Percentiles rank a stretch among this genome's conserved stretches.
phyloP scores from a whole-genome alignment of 2,329 filamentous ascomycete genomes.

The Monosporascus ibericus region DNA sequence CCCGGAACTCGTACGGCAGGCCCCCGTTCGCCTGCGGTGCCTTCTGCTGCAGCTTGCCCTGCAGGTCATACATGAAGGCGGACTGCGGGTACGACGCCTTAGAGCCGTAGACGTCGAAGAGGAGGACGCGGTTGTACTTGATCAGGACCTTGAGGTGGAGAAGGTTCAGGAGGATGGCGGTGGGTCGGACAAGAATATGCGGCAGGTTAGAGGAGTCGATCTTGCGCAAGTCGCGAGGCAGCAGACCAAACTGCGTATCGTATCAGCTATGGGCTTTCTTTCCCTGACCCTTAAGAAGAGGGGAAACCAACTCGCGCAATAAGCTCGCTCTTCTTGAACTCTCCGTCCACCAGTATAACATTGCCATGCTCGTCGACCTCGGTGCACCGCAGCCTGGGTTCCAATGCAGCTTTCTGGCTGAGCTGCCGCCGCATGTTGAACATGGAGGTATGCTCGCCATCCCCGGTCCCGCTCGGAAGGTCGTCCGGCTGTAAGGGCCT shows the following conservation, averaged over 20 bases:
- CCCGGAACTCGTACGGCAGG: constrained; percentile 92
- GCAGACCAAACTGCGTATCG: constrained; percentile 66
- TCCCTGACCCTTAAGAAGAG: neutral
- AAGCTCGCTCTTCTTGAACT: constrained; percentile 96
- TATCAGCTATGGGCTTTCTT: constrained; percentile 3
- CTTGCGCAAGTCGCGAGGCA: constrained; percentile 92
- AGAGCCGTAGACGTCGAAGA: constrained; percentile 94
- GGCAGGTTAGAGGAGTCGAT: constrained; percentile 95
- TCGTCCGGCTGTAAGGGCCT: constrained; percentile 50
- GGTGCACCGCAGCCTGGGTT: constrained; percentile 83
- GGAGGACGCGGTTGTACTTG: constrained; percentile 86
- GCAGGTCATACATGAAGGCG: constrained; percentile 94
- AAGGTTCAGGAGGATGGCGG: constrained; percentile 89
- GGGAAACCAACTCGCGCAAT: constrained; percentile 72
- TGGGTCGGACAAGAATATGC: constrained; percentile 88
- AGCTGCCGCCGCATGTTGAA: constrained; percentile 66
- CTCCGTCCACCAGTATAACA: constrained; percentile 86
- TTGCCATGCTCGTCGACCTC: constrained; percentile 91
- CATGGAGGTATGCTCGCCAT: constrained; percentile 52
- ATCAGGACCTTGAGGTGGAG: constrained; percentile 95
- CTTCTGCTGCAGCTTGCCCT: constrained; percentile 85
- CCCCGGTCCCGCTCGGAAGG: constrained; percentile 53
- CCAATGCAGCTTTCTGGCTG: constrained; percentile 70
- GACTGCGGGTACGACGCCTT: constrained; percentile 93
- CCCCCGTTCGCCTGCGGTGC: constrained; percentile 52